These are phyloP conservation scores for Passalora sequoiae DNA, from an alignment of 2,329 filamentous ascomycete genomes.

Conservation along the genomic window DNA sequence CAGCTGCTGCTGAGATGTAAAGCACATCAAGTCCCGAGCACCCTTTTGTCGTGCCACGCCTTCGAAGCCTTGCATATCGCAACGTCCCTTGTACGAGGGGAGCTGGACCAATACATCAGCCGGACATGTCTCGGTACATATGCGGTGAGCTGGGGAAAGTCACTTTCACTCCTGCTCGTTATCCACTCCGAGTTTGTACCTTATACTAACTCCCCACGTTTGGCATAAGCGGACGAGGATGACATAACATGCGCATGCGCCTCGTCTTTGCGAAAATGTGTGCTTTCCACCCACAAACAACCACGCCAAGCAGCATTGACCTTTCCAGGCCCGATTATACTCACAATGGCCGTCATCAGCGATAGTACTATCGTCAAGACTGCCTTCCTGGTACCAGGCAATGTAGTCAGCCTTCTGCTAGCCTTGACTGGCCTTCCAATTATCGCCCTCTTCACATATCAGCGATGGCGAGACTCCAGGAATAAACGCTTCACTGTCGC, in stretches of 20 bases:
- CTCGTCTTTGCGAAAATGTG: too few species aligned
- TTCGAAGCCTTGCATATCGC: too few species aligned
- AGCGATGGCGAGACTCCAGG: conserved; percentile 11
- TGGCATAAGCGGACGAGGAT: too few species aligned
- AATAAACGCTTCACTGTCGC: conserved; percentile 12
- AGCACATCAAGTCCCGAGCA: too few species aligned
- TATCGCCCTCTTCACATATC: conserved; percentile 15
- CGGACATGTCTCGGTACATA: too few species aligned
- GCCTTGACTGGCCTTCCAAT: conserved; percentile 12
- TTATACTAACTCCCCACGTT: not conserved
- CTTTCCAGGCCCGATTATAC: conserved; percentile 6
- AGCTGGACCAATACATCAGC: too few species aligned
- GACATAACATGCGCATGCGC: too few species aligned
- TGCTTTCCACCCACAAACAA: conserved; percentile 6
- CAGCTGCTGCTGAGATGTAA: too few species aligned
- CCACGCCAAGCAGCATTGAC: conserved; percentile 10
- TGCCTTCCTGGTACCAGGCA: conserved; percentile 9
- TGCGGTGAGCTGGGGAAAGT: too few species aligned
- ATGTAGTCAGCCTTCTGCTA: conserved; percentile 9
- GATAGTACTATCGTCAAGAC: conserved; percentile 7
- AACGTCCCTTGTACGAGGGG: too few species aligned
- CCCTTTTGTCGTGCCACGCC: too few species aligned
- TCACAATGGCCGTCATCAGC: conserved; percentile 11
- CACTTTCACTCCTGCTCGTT: too few species aligned
- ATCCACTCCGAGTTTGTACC: conserved; percentile 2